Base-by-base conservation (phyloP, 2,329 filamentous ascomycete species). In the Nigrograna mackinnonii region DNA sequence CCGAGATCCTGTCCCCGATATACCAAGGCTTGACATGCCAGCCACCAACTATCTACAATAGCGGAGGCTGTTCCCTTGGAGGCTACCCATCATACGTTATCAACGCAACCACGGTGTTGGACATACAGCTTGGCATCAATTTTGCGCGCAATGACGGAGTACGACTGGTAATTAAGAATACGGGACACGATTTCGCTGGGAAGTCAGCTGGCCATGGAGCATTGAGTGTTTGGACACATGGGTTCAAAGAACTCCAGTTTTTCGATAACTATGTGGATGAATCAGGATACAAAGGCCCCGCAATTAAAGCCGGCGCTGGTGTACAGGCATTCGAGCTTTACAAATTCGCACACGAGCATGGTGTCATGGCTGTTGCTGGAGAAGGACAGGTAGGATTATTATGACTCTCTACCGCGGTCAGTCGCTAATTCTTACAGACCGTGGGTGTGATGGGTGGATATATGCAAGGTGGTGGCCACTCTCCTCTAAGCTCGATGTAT, bases 381-480 rank as follows among this genome's bases (percentile, higher is more conserved):
- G 49, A 55, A 40, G 52, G 55, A 26, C 51, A 54, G 45, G 54
- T 54, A 49, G 34, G 42, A 22, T 9, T 14, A 13, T 6, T 6
- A 14, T 14, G 16, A 35, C 14, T 13, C 28, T 38, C 5, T 33
- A 5, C 12, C 6, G n/a, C 16, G 3, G 12, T 16, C 17, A 12
- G 26, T 3, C 12, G 21, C 35, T 34, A 38, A 22, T 36, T 38
- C 18, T 18, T 4, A 16, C 22, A 60, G 56, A 76, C 72, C 4
- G 76, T 83, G 7, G 79, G 79, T 12, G 63, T 78, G 48, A 71
- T 53, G 44, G 59, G 59, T 12, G 58, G 68, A 4, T 72, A 63
- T 47, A 60, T 66, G 19, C 58, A 55, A 18, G 78, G 76, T 6
- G 79, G 78, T 19, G 79, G 79, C 0, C 77, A 82, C 58, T 76